Conservation (phyloP, 164 flowering plant species). For the Vitis vinifera region ASM3070453v1 NC_081821.1:508501-509000, state of each 20-base stretch:
- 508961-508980: neutral
- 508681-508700: constrained; percentile 11
- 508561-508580: constrained; percentile 97
- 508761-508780: neutral
- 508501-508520: neutral
- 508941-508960: neutral
- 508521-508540: neutral
- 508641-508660: neutral
- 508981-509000: too few species aligned
- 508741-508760: constrained; percentile 47
- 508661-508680: neutral
- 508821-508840: neutral
- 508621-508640: neutral
- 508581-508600: constrained; percentile 87
- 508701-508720: constrained; percentile 94
- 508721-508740: constrained; percentile 95
- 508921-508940: neutral
- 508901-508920: too few species aligned
- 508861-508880: neutral
- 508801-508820: neutral
- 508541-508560: constrained; percentile 65
- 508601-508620: constrained; percentile 73
- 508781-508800: neutral
- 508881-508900: too few species aligned
- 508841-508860: neutral